Evolutionary conservation across 116 monocot species (phyloP).

Genomic region (Posidonia oceanica): DNA sequence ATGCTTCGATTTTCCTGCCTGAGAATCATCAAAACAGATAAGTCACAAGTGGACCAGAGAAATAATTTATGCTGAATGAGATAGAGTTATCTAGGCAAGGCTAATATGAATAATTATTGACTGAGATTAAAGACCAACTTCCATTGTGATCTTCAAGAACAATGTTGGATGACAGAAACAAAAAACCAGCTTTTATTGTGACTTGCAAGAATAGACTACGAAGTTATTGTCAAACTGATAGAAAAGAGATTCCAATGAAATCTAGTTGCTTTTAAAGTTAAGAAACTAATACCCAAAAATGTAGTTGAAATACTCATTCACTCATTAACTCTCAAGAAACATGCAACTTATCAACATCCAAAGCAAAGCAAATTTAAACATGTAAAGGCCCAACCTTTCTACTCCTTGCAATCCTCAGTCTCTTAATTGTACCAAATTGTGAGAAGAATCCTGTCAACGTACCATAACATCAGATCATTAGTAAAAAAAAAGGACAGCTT

Average conservation of each 20-base stretch:
- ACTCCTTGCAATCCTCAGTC: conserved; percentile 63
- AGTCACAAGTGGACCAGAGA: neutral
- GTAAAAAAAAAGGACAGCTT: neutral
- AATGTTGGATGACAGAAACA: neutral
- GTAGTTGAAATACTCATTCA: no score
- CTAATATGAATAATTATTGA: no score
- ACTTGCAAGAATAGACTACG: no score
- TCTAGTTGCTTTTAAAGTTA: no score
- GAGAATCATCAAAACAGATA: neutral
- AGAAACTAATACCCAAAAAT: no score
- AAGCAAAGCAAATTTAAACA: neutral
- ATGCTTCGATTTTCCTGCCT: conserved; percentile 95
- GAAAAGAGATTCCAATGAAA: no score
- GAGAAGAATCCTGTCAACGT: conserved; percentile 52
- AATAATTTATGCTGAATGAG: no score
- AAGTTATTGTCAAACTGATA: no score
- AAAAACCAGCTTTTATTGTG: neutral
- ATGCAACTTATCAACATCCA: no score
- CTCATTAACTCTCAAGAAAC: no score
- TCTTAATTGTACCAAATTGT: conserved; percentile 77
- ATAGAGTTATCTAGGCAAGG: no score
- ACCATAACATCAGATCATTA: neutral
- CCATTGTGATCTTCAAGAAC: neutral
- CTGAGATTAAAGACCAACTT: no score
- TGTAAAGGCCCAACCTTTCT: conserved; percentile 37